Base-by-base conservation (phyloP, 2,329 filamentous ascomycete genomes). In the Podosphaera fusca region DNA sequence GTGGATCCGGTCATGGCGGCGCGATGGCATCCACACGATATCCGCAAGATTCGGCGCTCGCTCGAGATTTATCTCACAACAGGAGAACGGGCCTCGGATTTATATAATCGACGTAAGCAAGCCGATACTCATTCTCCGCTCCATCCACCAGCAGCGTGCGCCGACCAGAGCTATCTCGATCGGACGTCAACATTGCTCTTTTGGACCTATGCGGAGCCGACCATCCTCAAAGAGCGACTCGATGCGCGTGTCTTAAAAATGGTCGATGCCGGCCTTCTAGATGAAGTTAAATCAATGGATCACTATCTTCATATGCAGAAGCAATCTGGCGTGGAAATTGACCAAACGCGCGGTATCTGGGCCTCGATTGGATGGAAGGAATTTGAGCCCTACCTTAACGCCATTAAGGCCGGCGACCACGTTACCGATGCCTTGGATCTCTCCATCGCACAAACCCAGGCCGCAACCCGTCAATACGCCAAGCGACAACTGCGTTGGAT, bases 331-430 rank as follows among this genome's bases (percentile, higher is more conserved):
- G 68, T 73, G 1, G 61, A 69, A 0, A 70, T 92, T 1, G 87
- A 96, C 65, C 75, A 80, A 61, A 85, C 79, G 1, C 80, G 82
- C 56, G 94, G 92, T 0, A 94, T 98, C 49, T 98, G 90, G 88
- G 85, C 94, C 56, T 92, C 89, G 0, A 98, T 98, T 60, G 92
- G 92, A 0, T 95, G 88, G 70, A 95, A 94, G 67, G 87, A 98
- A 66, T 84, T 96, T 66, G 77, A 85, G 58, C 75, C 79, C 0
- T 95, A 88, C 64, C 71, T 89, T 31, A 64, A 70, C 1, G 75
- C 77, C 1, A 59, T 73, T 12, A 63, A 70, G 61, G 60, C 68
- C 58, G 63, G 62, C 6, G 56, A 64, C 59, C 72, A 77, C 3
- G 69, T 85, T 1, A 73, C 76, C 29, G 72, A 72, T 21, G 67